Conservation (phyloP, 441 rosid genomes). For the Kokia cookei region DNA sequence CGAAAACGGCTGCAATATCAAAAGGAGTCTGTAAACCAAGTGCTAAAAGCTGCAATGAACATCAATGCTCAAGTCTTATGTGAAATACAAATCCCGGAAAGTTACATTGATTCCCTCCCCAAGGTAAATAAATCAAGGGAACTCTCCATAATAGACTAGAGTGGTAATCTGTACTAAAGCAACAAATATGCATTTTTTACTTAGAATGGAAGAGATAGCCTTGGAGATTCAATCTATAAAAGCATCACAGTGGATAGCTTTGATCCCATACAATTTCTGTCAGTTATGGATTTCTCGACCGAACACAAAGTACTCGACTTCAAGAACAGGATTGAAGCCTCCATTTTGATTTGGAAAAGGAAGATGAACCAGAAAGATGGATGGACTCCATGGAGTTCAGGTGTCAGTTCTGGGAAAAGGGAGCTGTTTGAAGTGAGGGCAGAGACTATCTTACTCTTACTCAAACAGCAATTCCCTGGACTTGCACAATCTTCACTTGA, state of each 20-base stretch:
- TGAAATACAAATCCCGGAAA: conserved; percentile 60
- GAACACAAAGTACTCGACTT: conserved; percentile 57
- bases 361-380: conserved; percentile 36
- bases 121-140: conserved; percentile 31
- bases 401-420: conserved; percentile 46
- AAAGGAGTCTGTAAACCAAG: conserved; percentile 44
- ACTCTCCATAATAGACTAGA: neutral
- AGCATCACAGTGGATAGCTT: conserved; percentile 57
- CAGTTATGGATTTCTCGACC: conserved; percentile 43
- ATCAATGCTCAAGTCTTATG: conserved; percentile 46
- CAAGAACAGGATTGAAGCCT: conserved; percentile 55
- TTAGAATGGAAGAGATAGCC: conserved; percentile 53
- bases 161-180: neutral
- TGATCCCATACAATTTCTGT: conserved; percentile 46
- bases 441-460: conserved; percentile 44
- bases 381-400: conserved; percentile 52
- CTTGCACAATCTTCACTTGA: conserved; percentile 62
- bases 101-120: conserved; percentile 53
- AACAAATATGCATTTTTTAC: neutral
- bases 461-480: conserved; percentile 47
- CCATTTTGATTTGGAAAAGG: conserved; percentile 54
- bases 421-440: conserved; percentile 57
- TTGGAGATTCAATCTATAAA: conserved; percentile 52
- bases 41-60: conserved; percentile 52
- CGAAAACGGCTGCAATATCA: conserved; percentile 40